Evolutionary conservation across 73 alveolate species (phyloP).

Genomic region (Blepharisma japonicum): DNA sequence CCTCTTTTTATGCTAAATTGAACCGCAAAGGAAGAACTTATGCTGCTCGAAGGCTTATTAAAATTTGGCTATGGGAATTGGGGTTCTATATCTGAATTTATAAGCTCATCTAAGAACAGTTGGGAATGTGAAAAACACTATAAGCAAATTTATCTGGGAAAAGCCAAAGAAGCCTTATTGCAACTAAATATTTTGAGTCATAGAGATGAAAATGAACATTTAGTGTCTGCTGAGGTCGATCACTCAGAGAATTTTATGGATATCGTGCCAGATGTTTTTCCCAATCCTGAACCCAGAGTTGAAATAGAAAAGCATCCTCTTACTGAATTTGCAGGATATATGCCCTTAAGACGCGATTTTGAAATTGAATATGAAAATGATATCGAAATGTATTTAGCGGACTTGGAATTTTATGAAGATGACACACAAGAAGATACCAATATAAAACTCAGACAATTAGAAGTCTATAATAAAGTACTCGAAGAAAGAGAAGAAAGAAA

Average conservation of each 20-base stretch:
- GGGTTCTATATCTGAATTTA: constrained; percentile 86
- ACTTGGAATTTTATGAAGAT: constrained; percentile 92
- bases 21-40: constrained; percentile 91
- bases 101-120: constrained; percentile 64
- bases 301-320: constrained; percentile 38
- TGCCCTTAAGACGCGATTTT: constrained; percentile 98
- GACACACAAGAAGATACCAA: constrained; percentile 85
- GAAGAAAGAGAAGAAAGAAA: constrained; percentile 95
- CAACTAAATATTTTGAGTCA: constrained; percentile 33
- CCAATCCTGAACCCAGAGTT: constrained; percentile 58
- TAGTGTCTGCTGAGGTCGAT: constrained; percentile 6
- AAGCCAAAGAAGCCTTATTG: constrained; percentile 35
- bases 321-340: constrained; percentile 89
- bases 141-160: constrained; percentile 54
- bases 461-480: constrained; percentile 84
- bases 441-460: constrained; percentile 85
- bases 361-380: constrained; percentile 95
- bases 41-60: constrained; percentile 73
- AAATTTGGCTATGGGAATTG: constrained; percentile 96
- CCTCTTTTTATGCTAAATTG: constrained; percentile 92
- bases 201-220: neutral
- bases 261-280: constrained; percentile 46
- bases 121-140: constrained; percentile 95
- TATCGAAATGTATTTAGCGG: constrained; percentile 90
- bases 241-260: constrained; percentile 25